Evolutionary conservation across 805 yeast genomes (phyloP).

Genomic region (Starmerella bombicola): DNA sequence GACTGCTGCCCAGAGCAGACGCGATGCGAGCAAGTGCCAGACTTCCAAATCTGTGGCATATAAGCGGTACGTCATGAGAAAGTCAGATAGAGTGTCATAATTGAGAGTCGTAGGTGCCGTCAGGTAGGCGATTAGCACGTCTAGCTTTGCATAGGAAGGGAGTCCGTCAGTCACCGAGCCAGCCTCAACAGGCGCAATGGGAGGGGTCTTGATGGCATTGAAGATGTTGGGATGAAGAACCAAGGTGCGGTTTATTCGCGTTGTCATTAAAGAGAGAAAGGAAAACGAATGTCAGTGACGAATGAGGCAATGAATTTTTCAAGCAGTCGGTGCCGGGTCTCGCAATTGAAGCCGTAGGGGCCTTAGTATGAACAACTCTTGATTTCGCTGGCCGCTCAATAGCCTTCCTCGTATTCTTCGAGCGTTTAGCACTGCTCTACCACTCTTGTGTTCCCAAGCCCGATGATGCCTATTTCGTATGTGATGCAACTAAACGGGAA

Average conservation of each 20-base stretch:
- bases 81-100: conserved; percentile 69
- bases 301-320: too few species aligned
- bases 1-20: conserved; percentile 63
- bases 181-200: not conserved
- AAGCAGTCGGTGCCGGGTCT: too few species aligned
- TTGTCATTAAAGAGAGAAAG: not conserved
- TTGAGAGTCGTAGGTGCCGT: conserved; percentile 66
- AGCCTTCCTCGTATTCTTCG: too few species aligned
- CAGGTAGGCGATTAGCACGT: conserved; percentile 27
- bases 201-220: conserved; percentile 9
- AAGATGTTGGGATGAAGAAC: conserved; percentile 12
- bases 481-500: too few species aligned
- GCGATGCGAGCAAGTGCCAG: conserved; percentile 45
- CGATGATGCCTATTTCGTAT: too few species aligned
- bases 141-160: conserved; percentile 19
- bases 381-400: too few species aligned
- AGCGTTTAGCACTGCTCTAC: too few species aligned
- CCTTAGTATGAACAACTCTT: too few species aligned
- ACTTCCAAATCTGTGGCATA: conserved; percentile 50
- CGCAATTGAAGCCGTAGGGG: too few species aligned
- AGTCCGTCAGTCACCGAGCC: conserved; percentile 10
- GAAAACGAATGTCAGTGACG: not conserved
- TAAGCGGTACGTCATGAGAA: conserved; percentile 69
- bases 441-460: too few species aligned
- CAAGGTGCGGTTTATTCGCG: not conserved